Base-by-base conservation (phyloP, 208 protist species). In the Trypanosoma vivax region DNA sequence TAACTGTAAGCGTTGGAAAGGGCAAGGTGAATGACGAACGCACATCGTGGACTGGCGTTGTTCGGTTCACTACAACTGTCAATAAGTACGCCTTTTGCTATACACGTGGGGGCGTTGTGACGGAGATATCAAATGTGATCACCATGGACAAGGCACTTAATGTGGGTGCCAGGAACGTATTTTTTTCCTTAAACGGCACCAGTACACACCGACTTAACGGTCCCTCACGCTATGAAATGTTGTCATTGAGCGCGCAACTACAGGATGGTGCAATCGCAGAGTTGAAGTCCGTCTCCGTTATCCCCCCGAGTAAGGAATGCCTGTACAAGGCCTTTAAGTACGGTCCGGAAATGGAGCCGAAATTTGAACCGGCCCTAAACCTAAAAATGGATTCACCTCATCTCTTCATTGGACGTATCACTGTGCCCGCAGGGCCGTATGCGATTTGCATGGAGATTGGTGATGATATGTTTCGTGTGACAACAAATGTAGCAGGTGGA, bases 241-340 rank as follows among this genome's bases (percentile, higher is more conserved):
- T n/a, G n/a, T n/a, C n/a, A n/a, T n/a, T n/a, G n/a, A n/a, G n/a
- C n/a, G n/a, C n/a, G n/a, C n/a, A n/a, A n/a, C n/a, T n/a, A n/a
- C n/a, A n/a, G n/a, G n/a, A n/a, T n/a, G n/a, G n/a, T n/a, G n/a
- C n/a, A n/a, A n/a, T n/a, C n/a, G n/a, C n/a, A n/a, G 30, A 57
- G 2, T 41, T 91, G 11, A 53, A 46, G 11, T 48, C 54, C 16
- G 71, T 55, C 34, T 35, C 70, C 33, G 28, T 91, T 23, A 88
- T 90, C 40, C 38, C 29, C 42, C 62, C 31, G 6, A 42, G 30
- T 24, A 56, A 30, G 13, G 84, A 93, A 62, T 90, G 86, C 60
- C 87, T 88, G 72, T 93, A 93, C 65, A 70, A 31, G n/a, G 62
- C 76, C 0, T 93, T 83, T 42, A 76, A 70, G 50, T 41, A 28